Base-by-base conservation (phyloP, 441 rosid genomes). In the Adansonia grandidieri region DNA sequence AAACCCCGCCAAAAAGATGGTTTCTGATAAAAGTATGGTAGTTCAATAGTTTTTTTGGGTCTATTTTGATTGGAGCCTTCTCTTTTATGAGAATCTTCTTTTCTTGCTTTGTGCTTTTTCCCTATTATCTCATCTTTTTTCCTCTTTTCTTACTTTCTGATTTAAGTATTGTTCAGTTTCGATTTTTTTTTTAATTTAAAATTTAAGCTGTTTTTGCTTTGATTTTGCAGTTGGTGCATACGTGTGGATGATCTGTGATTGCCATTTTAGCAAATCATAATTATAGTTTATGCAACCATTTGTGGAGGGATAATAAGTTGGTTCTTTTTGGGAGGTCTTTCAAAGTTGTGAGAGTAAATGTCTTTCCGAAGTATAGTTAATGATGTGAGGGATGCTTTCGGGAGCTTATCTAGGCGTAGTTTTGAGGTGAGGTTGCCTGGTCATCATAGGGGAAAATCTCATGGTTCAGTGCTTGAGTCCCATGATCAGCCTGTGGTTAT, bases 321-420 rank as follows among this genome's bases (percentile, higher is more conserved):
- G 73, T 62, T 60, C 37, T 17, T 61, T 37, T 37, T 24, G 9
- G 53, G 22, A 14, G 62, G 58, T 47, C 69, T 8, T 68, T n/a
- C n/a, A 64, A 81, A 20, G 53, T 70, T 28, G 45, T 8, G 32
- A 56, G 82, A 76, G 84, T 77, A 85, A 74, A 95, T 94, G 99
- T 96, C 99, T 1, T 92, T 96, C 83, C 90, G 98, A 0, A 91
- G 98, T 83, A 94, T 96, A 74, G 94, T 94, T 75, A 97, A 96
- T 45, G 99, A 96, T 56, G 86, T 96, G 79, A 94, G 96, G 84
- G 99, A 92, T 85, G 92, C 97, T 61, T 85, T 96, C 79, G 98
- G 98, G 83, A 96, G 97, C 80, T 82, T 96, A 48, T 96, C 99
- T 0, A 86, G 96, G 77, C 89, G 96, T 78, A 90, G 97, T 82